Evolutionary conservation across 2,329 filamentous ascomycete species (phyloP).

Genomic region (Grosmannia clavigera): DNA sequence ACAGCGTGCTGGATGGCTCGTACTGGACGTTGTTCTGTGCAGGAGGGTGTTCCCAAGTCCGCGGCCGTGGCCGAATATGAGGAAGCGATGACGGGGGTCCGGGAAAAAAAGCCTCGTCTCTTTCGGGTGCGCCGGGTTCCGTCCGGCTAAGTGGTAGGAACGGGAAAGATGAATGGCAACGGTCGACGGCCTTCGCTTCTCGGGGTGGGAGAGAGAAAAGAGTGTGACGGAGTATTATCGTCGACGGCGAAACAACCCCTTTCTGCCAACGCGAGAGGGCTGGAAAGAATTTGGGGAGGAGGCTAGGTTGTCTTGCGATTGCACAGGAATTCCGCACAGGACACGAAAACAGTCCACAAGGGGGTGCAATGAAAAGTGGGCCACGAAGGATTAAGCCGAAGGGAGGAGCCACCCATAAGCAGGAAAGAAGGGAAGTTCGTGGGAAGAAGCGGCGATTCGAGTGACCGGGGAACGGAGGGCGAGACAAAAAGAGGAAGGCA

Average conservation of each 20-base stretch:
- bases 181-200: neutral
- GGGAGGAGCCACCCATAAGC: neutral
- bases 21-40: neutral
- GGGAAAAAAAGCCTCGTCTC: neutral
- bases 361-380: neutral
- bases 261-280: conserved; percentile 2
- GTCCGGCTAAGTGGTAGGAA: neutral
- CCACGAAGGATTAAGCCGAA: neutral
- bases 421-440: neutral
- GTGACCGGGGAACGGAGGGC: neutral
- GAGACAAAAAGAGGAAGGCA: neutral
- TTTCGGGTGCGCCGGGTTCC: neutral
- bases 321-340: conserved; percentile 2
- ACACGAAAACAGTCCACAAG: neutral
- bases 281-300: conserved; percentile 1
- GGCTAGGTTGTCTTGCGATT: neutral
- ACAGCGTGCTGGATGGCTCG: neutral
- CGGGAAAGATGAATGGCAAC: neutral
- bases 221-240: neutral
- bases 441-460: neutral
- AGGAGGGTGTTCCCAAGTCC: neutral
- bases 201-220: neutral
- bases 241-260: neutral
- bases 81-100: neutral
- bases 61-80: neutral